A percentile compares a stretch with the other conserved stretches of the same genome.
Conservation (phyloP, 225 moss, liverwort and hornwort genomes). For the Sphagnum contortum region DNA sequence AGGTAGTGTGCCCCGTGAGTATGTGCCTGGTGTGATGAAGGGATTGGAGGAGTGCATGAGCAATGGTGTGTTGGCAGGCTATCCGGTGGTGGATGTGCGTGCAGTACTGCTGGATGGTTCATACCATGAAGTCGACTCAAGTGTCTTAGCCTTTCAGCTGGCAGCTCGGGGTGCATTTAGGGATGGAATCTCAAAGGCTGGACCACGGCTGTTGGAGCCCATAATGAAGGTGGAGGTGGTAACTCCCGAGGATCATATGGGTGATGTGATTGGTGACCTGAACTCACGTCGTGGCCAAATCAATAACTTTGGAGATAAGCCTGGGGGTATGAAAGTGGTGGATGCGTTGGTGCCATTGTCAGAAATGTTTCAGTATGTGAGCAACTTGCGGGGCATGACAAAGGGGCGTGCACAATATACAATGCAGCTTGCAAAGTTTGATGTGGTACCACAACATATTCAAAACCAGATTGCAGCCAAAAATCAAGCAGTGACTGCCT, state of each 20-base stretch:
- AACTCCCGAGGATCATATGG: slow-evolving; percentile 97
- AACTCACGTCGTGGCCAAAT: slow-evolving; percentile 89
- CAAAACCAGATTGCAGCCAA: slow-evolving; percentile 66
- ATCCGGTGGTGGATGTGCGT: slow-evolving; percentile 91
- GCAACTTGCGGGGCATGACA: slow-evolving; percentile 81
- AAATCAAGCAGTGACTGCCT: slow-evolving; percentile 53
- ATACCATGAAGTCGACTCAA: slow-evolving; percentile 95
- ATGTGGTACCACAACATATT: slow-evolving; percentile 83
- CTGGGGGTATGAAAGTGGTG: slow-evolving; percentile 93
- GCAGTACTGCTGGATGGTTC: slow-evolving; percentile 87
- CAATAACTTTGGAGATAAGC: slow-evolving; percentile 76
- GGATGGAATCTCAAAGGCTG: slow-evolving; percentile 80
- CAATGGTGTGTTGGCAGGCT: slow-evolving; percentile 92
- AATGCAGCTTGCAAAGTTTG: slow-evolving; percentile 90
- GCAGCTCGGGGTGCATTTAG: slow-evolving; percentile 90
- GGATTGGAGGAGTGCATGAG: slow-evolving; percentile 97
- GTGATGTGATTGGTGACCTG: slow-evolving; percentile 94
- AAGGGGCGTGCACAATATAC: slow-evolving; percentile 95
- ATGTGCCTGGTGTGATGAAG: slow-evolving; percentile 95
- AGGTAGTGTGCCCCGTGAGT: slow-evolving; percentile 85
- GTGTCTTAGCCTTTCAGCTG: slow-evolving; percentile 94
- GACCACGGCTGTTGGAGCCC: slow-evolving; percentile 83
- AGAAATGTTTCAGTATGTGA: slow-evolving; percentile 98
- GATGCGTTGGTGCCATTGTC: slow-evolving; percentile 81
- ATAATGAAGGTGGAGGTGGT: slow-evolving; percentile 99